Evolutionary conservation across 83 land plant genomes (phyloP).

Genomic region (Thuja plicata): DNA sequence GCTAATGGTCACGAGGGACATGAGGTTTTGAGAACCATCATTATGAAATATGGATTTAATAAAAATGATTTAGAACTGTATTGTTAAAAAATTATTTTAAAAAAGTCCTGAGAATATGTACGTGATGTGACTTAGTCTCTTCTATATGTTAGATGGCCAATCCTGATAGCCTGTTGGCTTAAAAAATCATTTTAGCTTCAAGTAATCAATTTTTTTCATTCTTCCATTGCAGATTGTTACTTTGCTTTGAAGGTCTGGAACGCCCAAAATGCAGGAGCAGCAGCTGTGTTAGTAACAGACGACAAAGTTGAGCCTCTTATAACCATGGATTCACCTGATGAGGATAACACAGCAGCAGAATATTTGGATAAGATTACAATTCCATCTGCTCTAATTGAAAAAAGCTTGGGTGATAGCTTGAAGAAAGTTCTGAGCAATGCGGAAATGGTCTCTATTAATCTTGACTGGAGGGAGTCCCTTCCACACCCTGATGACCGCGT

Average conservation of each 20-base stretch:
- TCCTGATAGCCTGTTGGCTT: not conserved
- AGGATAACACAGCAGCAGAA: constrained; percentile 40
- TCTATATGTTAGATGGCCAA: not conserved
- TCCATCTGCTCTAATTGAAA: constrained; percentile 65
- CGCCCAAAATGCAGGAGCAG: constrained; percentile 84
- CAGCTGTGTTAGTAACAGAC: constrained; percentile 74
- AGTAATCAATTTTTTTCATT: not conserved
- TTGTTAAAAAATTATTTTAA: not conserved
- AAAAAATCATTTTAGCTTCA: not conserved
- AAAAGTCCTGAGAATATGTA: not conserved
- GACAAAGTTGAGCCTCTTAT: constrained; percentile 59
- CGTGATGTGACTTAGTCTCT: not conserved
- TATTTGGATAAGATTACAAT: constrained; percentile 51
- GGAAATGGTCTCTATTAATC: constrained; percentile 62
- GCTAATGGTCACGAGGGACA: no score
- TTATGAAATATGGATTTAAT: no score
- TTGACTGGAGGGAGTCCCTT: constrained; percentile 67
- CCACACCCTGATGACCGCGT: constrained; percentile 74
- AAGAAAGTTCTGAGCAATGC: constrained; percentile 35
- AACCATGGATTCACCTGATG: constrained; percentile 79
- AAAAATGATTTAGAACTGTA: no score
- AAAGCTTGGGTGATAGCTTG: constrained; percentile 44
- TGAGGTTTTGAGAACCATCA: no score
- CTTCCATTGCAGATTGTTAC: constrained; percentile 50
- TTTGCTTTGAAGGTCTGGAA: constrained; percentile 85